Conservation (phyloP, 1,284 basidiomycete genomes). For the Melampsora americana region DNA sequence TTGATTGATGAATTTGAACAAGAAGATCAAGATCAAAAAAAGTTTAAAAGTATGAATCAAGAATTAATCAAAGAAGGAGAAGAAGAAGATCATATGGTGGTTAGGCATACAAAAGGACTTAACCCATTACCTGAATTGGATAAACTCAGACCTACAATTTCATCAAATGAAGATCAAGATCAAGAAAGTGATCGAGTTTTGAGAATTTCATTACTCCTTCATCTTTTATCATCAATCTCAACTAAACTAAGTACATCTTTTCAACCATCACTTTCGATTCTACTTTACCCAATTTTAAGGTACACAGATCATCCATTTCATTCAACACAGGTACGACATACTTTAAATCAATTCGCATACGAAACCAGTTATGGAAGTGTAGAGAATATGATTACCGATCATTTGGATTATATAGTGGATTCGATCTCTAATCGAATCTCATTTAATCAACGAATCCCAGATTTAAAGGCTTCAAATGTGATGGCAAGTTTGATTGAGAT, state of each 20-base stretch:
- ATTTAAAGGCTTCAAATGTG: not conserved
- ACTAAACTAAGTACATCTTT: not conserved
- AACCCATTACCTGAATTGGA: not conserved
- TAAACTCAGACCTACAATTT: not conserved
- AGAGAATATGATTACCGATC: not conserved
- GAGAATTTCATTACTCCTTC: not conserved
- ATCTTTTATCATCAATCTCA: not conserved
- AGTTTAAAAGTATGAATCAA: no score
- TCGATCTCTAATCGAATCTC: not conserved
- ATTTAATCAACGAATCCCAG: no score
- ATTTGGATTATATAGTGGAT: not conserved
- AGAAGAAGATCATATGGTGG: not conserved
- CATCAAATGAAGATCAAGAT: no score
- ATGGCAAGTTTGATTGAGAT: not conserved
- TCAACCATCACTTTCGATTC: not conserved
- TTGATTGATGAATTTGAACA: no score
- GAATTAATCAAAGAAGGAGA: not conserved
- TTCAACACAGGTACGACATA: no score
- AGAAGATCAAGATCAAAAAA: no score
- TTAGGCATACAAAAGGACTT: not conserved
- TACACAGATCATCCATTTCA: no score
- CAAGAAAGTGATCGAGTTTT: no score
- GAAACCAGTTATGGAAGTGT: not conserved
- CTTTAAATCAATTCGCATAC: not conserved
- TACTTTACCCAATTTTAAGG: no score